Base-by-base conservation (phyloP, 306 rosid genomes). In the Quercus dentata region DNA sequence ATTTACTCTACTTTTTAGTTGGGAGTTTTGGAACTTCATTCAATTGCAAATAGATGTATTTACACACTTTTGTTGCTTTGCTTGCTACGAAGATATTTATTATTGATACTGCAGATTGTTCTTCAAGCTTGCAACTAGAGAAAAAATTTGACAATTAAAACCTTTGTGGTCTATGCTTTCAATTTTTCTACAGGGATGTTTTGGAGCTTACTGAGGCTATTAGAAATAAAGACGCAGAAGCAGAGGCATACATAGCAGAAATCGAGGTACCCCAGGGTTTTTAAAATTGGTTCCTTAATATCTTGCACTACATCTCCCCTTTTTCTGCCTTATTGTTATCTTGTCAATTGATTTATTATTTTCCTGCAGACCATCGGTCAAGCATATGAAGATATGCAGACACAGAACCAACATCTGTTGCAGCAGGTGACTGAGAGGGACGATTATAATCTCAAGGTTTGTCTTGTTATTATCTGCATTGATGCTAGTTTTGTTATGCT, bases 341-440 rank as follows among this genome's bases (percentile, higher is more conserved):
- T 52, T 10, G 35, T 74, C 41, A 28, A 51, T 81, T 74, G 38
- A 77, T 68, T 74, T 73, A 74, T 76, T 70, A 17, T 61, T 76
- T 72, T 83, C 83, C 31, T 85, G 76, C 79, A 95, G 99, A 95
- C 98, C 76, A 91, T 95, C 82, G 94, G 99, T 80, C 98, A 95
- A 87, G 99, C 99, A 73, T 95, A 95, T 73, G 99, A 95, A 86
- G 99, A 95, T 88, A 95, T 95, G 99, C 99, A 93, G 91, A 93
- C 92, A 19, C 99, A 95, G 87, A 88, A 93, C 80, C 98, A 93
- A 82, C 92, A 91, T 87, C 88, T 95, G 78, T 78, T 91, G 86
- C 91, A 91, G 83, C 97, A 85, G 85, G 98, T 95, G 83, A 80
- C 92, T 8, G 98, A 90, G 87, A 93, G 99, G 90, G 99, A 95